Evolutionary conservation across 73 alveolate species (phyloP), one percentile per base, ranked within the genome.

Genomic region (Stentor roeselii): DNA sequence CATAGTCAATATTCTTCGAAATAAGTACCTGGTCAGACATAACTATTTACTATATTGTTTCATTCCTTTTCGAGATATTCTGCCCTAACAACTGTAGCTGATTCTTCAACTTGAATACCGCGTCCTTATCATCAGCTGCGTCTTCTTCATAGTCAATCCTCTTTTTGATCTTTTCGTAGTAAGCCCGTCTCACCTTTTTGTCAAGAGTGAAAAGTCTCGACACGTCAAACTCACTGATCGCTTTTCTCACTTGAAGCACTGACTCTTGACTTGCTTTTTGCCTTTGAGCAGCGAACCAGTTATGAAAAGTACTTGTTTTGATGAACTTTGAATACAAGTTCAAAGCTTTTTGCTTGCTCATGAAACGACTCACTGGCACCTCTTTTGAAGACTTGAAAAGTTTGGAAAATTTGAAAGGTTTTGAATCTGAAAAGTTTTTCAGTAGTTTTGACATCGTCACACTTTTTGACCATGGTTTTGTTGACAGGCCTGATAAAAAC

Each of bases 1-100:
- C 82, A 3, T 80, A 36, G 21, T 89, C 95, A 0, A 76, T 76
- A 38, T 39, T 39, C 39, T 6, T 11, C 30, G 67, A 50, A 50
- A 50, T 50, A 50, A 50, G 30, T 50, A 50, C 21, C 6, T 50
- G 67, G 30, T 11, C 6, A 50, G 6, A 11, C 6, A 11, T 11
- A 11, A 50, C 67, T 21, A 6, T 50, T 21, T 50, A 6, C 21
- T 50, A 50, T 50, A 50, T 21, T 11, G 67, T 50, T 11, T 50
- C 67, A 50, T 50, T 50, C 67, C 6, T 6, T 50, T 50, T 50
- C 6, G 67, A 6, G 21, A 50, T 50, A 50, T 50, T 50, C 67
- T 50, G 67, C 21, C 67, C 80, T 21, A 67, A 34, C 2, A 67
- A 67, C 14, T 67, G 41, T 34, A 67, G 41, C 2, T 67, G 80